phyloP scores from a whole-genome alignment of 768 basidiomycete genomes.

The Lentinula edodes region DNA sequence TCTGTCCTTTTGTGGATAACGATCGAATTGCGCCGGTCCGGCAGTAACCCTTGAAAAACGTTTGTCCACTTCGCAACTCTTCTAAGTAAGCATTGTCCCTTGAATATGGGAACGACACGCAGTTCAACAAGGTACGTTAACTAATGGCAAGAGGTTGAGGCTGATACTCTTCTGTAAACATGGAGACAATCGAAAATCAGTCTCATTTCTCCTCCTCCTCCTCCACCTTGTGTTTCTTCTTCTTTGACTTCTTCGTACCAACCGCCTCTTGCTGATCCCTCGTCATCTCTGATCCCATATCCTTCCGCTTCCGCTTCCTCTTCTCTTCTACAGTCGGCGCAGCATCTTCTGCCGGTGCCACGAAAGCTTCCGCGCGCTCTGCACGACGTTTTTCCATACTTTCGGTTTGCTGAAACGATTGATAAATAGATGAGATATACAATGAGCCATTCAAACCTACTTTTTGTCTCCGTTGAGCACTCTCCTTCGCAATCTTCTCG shows the following conservation, averaged over 20 bases:
- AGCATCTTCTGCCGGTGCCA: conserved; percentile 78
- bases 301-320: conserved; percentile 43
- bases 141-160: no score
- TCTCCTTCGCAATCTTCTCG: conserved; percentile 78
- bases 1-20: neutral
- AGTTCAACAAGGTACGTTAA: no score
- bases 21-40: neutral
- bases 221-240: conserved; percentile 11
- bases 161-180: neutral
- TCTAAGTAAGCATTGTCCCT: no score
- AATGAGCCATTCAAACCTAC: conserved; percentile 26
- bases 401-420: conserved; percentile 65
- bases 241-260: conserved; percentile 14
- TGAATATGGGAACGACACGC: no score
- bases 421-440: neutral
- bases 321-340: conserved; percentile 78
- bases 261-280: conserved; percentile 35
- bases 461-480: conserved; percentile 71
- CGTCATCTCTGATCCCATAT: conserved; percentile 28
- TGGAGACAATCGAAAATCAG: neutral
- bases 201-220: neutral
- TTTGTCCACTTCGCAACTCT: no score
- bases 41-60: no score
- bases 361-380: conserved; percentile 81
- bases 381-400: conserved; percentile 63